Evolutionary conservation across 1,139 yeast genomes (phyloP).

Genomic region (Casaregolazyma suthepensis): DNA sequence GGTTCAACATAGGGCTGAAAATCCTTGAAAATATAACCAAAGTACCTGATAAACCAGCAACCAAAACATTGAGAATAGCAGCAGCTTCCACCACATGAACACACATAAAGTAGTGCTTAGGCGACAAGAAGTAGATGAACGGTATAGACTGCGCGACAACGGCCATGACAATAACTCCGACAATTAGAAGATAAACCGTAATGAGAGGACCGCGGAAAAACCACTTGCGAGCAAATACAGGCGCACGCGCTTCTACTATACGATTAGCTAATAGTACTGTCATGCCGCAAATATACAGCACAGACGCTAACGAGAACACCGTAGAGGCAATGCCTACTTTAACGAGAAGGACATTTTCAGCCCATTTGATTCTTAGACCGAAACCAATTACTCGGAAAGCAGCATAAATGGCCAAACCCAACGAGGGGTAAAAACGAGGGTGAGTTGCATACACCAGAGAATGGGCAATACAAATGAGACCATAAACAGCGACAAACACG

Average conservation of each 20-base stretch:
- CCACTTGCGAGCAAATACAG: constrained; percentile 58
- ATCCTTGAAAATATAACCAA: constrained; percentile 49
- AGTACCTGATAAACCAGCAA: constrained; percentile 47
- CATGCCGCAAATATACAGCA: constrained; percentile 40
- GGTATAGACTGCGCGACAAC: constrained; percentile 63
- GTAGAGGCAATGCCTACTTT: constrained; percentile 54
- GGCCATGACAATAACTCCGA: constrained; percentile 59
- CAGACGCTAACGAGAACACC: constrained; percentile 48
- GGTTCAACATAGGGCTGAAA: constrained; percentile 33
- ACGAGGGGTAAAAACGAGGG: constrained; percentile 48
- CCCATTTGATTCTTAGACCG: constrained; percentile 56
- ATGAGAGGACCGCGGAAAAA: constrained; percentile 53
- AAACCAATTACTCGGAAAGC: constrained; percentile 54
- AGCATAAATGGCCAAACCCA: constrained; percentile 52
- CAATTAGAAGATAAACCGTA: constrained; percentile 46
- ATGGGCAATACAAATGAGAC: constrained; percentile 45
- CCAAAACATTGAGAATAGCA: constrained; percentile 50
- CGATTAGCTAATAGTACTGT: constrained; percentile 67
- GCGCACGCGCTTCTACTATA: constrained; percentile 77
- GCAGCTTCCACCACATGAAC: constrained; percentile 55
- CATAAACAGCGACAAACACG: constrained; percentile 51
- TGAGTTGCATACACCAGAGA: constrained; percentile 47
- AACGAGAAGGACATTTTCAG: constrained; percentile 41
- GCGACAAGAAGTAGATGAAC: constrained; percentile 50
- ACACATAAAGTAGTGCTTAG: constrained; percentile 43